A percentile compares a stretch with the other conserved stretches of the same genome.
Conservation (phyloP, 2,329 filamentous ascomycete genomes). For the Epichloe festucae region DNA sequence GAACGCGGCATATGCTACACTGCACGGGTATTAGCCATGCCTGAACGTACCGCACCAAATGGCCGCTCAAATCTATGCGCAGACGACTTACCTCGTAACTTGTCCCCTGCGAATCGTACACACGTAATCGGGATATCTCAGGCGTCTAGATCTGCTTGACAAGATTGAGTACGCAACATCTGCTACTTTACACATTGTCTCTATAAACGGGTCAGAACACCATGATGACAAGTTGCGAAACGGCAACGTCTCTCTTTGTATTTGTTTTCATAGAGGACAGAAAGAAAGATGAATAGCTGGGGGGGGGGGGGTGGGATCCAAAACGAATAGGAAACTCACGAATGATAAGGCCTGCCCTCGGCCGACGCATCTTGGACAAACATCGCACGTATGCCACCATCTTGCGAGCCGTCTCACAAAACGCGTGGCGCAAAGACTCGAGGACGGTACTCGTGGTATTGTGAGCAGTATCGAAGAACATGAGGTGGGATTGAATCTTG, state of each 20-base stretch:
- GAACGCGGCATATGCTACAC: slow-evolving; percentile 61
- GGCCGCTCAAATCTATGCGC: neutral
- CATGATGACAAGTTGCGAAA: no score
- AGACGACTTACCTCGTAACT: slow-evolving; percentile 40
- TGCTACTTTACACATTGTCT: slow-evolving; percentile 52
- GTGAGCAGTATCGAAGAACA: slow-evolving; percentile 70
- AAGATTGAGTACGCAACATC: slow-evolving; percentile 52
- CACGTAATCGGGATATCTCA: slow-evolving; percentile 35
- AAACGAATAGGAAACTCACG: slow-evolving; percentile 31
- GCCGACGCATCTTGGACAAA: slow-evolving; percentile 43
- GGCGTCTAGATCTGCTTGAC: slow-evolving; percentile 36
- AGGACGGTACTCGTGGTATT: slow-evolving; percentile 60
- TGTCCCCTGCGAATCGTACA: slow-evolving; percentile 50
- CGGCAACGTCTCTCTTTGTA: no score
- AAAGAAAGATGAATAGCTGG: neutral
- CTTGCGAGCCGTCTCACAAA: slow-evolving; percentile 68
- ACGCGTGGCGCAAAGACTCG: slow-evolving; percentile 61
- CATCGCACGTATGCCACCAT: slow-evolving; percentile 49
- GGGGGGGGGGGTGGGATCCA: neutral
- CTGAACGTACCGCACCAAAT: slow-evolving; percentile 2
- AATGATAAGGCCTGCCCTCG: slow-evolving; percentile 46
- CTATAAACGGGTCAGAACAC: slow-evolving; percentile 21
- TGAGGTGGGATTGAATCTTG: slow-evolving; percentile 72
- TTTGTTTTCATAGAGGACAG: no score
- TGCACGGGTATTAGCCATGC: slow-evolving; percentile 15